Conservation (phyloP, 139 green algal species). For the Diplosphaera chodatii region DNA sequence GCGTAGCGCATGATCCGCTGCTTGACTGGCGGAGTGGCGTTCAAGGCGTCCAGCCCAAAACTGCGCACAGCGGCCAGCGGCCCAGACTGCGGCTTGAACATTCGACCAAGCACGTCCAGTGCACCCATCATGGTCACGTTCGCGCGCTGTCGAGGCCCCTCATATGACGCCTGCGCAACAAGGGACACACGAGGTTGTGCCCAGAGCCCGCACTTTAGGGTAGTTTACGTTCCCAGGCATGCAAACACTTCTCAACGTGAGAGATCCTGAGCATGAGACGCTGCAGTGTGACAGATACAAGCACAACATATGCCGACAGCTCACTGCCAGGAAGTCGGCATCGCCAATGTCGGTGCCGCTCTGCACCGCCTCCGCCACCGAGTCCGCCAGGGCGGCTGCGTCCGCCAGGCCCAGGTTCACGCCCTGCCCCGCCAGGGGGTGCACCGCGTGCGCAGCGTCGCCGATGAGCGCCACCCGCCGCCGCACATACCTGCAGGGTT, state of each 20-base stretch:
- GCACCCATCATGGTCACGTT: conserved; percentile 58
- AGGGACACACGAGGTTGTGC: too few relatives aligned
- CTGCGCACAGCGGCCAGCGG: conserved; percentile 35
- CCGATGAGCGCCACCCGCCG: conserved; percentile 70
- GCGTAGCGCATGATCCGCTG: conserved; percentile 65
- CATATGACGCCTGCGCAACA: conserved; percentile 59
- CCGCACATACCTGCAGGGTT: conserved; percentile 55
- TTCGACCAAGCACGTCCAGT: conserved; percentile 45
- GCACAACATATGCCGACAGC: too few relatives aligned
- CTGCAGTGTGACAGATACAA: too few relatives aligned
- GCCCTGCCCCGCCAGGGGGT: conserved; percentile 68
- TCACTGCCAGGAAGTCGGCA: conserved; percentile 29
- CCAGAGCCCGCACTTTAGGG: too few relatives aligned
- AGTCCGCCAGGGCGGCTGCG: conserved; percentile 39
- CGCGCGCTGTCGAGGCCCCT: conserved; percentile 40
- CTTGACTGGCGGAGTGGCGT: conserved; percentile 36
- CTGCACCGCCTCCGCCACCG: conserved; percentile 35
- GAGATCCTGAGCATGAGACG: too few relatives aligned
- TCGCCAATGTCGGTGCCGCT: conserved; percentile 47
- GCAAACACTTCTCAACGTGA: too few relatives aligned
- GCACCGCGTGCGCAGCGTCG: conserved; percentile 71
- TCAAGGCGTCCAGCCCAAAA: conserved; percentile 52
- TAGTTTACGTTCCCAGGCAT: too few relatives aligned
- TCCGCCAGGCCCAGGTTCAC: conserved; percentile 79
- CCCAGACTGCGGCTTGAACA: conserved; percentile 44